These are phyloP conservation scores for Candida boidinii DNA, from an alignment of 805 yeast species.

Conservation along the genomic window DNA sequence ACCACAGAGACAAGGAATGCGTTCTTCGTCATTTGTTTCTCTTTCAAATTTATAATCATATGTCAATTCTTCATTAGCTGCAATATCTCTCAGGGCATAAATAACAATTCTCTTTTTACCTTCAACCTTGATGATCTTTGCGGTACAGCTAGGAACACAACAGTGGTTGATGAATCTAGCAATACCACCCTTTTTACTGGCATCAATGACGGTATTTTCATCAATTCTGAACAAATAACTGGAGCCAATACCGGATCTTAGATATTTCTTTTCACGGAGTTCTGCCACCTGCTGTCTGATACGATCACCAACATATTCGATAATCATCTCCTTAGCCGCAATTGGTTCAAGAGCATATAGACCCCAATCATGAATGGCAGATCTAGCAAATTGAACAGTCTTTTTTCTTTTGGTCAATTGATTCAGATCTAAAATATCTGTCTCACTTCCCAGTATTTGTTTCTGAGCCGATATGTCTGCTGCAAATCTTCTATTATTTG, in stretches of 20 bases:
- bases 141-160: constrained; percentile 96
- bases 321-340: constrained; percentile 94
- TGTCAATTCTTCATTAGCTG: constrained; percentile 84
- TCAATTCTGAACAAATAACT: constrained; percentile 89
- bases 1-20: constrained; percentile 91
- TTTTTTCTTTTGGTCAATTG: constrained; percentile 85
- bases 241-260: constrained; percentile 91
- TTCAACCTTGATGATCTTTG: constrained; percentile 91
- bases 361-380: constrained; percentile 98
- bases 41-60: constrained; percentile 94
- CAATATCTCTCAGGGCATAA: constrained; percentile 83
- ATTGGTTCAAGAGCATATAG: constrained; percentile 91
- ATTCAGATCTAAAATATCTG: constrained; percentile 74
- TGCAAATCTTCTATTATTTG: constrained; percentile 78
- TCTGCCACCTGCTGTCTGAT: constrained; percentile 93
- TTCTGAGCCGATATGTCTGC: constrained; percentile 82
- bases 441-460: constrained; percentile 69
- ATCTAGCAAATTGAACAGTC: constrained; percentile 93
- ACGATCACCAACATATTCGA: constrained; percentile 95
- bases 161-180: constrained; percentile 97
- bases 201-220: constrained; percentile 92
- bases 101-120: constrained; percentile 92
- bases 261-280: constrained; percentile 75
- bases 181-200: constrained; percentile 94
- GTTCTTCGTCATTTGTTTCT: constrained; percentile 78